Conservation (phyloP, 177 flowering plant genomes). For the Vitis hybrid region DNA sequence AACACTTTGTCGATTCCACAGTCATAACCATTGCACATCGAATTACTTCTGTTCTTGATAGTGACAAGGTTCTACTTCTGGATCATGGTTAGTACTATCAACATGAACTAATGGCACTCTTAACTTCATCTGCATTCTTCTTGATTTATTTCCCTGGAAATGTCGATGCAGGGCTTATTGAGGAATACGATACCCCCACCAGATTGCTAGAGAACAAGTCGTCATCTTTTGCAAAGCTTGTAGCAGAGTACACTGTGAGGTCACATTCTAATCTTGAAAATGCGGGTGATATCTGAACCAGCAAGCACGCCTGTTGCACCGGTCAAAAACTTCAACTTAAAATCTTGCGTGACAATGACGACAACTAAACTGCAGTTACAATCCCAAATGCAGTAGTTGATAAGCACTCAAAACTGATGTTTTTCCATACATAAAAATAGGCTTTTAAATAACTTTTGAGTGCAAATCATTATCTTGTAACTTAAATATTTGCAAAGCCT, state of each 20-base stretch:
- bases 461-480: too few species aligned
- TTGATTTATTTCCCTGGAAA: neutral
- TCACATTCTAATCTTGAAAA: conserved; percentile 38
- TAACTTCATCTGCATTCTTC: neutral
- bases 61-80: conserved; percentile 69
- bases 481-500: too few species aligned
- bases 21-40: conserved; percentile 81
- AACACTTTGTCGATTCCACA: conserved; percentile 61
- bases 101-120: neutral
- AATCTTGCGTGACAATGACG: too few species aligned
- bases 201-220: conserved; percentile 62
- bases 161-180: conserved; percentile 50
- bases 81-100: conserved; percentile 51
- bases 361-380: too few species aligned
- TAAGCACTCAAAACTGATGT: too few species aligned
- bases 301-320: too few species aligned
- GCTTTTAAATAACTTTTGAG: too few species aligned
- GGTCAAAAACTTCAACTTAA: too few species aligned
- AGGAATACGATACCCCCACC: conserved; percentile 61
- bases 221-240: conserved; percentile 67
- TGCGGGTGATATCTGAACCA: too few species aligned
- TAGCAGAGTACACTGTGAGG: conserved; percentile 64
- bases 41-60: conserved; percentile 69
- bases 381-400: too few species aligned
- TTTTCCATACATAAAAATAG: too few species aligned